Conservation (phyloP, 129 eudicot species). For the Lactuca saligna region DNA sequence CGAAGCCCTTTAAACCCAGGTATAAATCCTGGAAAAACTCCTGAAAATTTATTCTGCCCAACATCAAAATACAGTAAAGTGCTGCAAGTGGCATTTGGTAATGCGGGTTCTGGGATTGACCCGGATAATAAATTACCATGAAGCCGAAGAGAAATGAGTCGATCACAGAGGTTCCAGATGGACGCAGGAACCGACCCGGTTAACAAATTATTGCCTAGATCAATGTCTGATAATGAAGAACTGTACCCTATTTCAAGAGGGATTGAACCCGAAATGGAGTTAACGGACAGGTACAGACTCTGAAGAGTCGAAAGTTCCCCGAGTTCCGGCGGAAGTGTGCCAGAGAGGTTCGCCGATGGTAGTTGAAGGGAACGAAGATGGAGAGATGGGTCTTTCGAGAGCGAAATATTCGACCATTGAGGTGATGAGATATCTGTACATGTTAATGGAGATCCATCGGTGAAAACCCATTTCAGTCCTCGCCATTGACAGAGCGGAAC, state of each 20-base stretch:
- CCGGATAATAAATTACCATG: conserved; percentile 79
- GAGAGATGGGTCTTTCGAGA: conserved; percentile 52
- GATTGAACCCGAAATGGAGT: conserved; percentile 56
- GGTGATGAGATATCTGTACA: conserved; percentile 66
- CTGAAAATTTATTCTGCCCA: conserved; percentile 64
- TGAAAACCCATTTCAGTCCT: conserved; percentile 72
- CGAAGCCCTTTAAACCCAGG: conserved; percentile 52
- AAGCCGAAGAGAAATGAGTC: conserved; percentile 52
- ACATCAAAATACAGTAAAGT: conserved; percentile 60
- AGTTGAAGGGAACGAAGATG: conserved; percentile 73
- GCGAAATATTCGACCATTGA: conserved; percentile 59
- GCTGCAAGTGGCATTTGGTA: conserved; percentile 70
- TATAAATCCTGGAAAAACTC: conserved; percentile 63
- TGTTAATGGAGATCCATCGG: conserved; percentile 27
- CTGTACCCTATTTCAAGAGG: conserved; percentile 92
- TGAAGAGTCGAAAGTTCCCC: conserved; percentile 59
- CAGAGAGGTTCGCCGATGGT: conserved; percentile 89
- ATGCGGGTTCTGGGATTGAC: conserved; percentile 68
- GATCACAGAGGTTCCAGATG: conserved; percentile 83
- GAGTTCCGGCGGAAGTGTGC: conserved; percentile 68
- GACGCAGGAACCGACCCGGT: conserved; percentile 74
- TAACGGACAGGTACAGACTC: conserved; percentile 61
- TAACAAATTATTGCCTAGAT: conserved; percentile 72
- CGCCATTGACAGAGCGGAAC: conserved; percentile 91
- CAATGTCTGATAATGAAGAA: conserved; percentile 66